Percentiles rank a stretch among this genome's conserved stretches.
Conservation (phyloP, 257 asterid species). For the Knoxia roxburghii region DNA sequence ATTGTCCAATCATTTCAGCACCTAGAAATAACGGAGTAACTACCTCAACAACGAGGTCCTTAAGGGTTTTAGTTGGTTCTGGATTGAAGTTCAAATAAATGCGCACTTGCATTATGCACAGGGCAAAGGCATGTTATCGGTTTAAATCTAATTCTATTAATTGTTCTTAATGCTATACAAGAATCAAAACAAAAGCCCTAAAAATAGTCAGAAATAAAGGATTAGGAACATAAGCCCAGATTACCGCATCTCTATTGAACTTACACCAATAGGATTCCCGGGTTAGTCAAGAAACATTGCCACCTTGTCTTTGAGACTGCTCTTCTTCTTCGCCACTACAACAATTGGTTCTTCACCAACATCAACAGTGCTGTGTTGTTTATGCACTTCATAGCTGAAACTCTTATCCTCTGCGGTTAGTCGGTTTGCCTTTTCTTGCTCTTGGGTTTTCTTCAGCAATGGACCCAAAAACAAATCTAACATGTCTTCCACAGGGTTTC, state of each 20-base stretch:
- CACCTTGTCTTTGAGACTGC: constrained; percentile 46
- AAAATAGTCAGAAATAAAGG: neutral
- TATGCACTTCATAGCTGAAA: constrained; percentile 14
- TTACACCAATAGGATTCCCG: too few relatives aligned
- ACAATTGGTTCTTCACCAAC: constrained; percentile 16
- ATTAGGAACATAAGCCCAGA: neutral
- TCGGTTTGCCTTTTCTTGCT: constrained; percentile 20
- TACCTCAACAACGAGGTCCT: too few relatives aligned
- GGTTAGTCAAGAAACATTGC: constrained; percentile 33
- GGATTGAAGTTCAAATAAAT: neutral
- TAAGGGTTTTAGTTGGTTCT: neutral
- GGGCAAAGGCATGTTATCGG: neutral
- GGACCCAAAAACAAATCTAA: constrained; percentile 43
- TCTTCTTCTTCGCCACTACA: constrained; percentile 30
- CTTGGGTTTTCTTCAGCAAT: constrained; percentile 26
- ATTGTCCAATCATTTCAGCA: neutral
- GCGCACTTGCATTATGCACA: neutral
- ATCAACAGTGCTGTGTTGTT: constrained; percentile 6
- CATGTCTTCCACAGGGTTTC: constrained; percentile 33
- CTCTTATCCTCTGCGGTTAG: constrained; percentile 15
- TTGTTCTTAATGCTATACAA: neutral
- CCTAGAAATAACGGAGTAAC: neutral
- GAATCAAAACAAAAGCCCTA: neutral
- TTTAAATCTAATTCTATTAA: neutral
- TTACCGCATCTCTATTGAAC: neutral